These are phyloP conservation scores for Prunus salicina DNA, from an alignment of 306 rosid species.

Conservation along the genomic window DNA sequence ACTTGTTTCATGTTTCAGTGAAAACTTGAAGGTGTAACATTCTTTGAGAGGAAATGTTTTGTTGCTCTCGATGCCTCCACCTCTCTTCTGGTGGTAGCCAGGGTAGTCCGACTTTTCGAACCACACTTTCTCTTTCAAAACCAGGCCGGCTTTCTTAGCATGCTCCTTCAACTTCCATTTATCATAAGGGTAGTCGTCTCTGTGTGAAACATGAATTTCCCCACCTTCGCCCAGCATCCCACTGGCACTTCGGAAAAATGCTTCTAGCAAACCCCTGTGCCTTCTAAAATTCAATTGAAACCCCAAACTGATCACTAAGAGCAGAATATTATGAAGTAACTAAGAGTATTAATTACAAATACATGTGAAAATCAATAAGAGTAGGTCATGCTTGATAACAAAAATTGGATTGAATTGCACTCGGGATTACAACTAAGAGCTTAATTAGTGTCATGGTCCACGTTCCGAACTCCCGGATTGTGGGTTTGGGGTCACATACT, in stretches of 20 bases:
- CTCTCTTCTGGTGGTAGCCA: conserved; percentile 32
- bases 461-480: too few species aligned
- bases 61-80: conserved; percentile 12
- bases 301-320: not conserved
- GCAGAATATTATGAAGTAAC: not conserved
- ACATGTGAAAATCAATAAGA: too few species aligned
- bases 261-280: conserved; percentile 18
- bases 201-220: conserved; percentile 25
- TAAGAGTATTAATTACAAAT: not conserved
- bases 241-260: conserved; percentile 13
- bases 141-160: conserved; percentile 2
- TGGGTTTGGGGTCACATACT: too few species aligned
- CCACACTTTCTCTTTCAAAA: conserved; percentile 9
- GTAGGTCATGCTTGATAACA: too few species aligned
- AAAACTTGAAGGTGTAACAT: conserved; percentile 24
- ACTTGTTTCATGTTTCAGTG: not conserved
- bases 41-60: conserved; percentile 7
- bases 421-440: too few species aligned
- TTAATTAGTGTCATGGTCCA: too few species aligned
- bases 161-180: conserved; percentile 17
- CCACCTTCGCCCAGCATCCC: conserved; percentile 20
- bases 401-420: too few species aligned
- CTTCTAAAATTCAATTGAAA: not conserved
- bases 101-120: conserved; percentile 9
- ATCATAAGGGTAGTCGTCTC: conserved; percentile 9